Percentiles rank a stretch among this genome's conserved stretches.
Evolutionary conservation across 331 rosid species (phyloP).

Genomic region (Spiraea crenata): DNA sequence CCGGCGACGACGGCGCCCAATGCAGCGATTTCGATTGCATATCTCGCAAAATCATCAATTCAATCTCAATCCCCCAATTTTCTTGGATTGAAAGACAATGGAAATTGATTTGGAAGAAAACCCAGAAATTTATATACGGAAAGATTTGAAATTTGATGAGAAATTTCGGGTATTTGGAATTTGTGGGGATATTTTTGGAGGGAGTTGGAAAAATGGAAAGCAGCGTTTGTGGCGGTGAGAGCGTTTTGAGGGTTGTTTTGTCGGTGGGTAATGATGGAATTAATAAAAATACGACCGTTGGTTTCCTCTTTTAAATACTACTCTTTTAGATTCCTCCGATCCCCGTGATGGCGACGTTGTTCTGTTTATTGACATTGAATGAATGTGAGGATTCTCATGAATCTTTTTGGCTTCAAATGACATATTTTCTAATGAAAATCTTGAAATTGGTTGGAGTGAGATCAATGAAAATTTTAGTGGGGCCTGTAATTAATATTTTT

Average conservation of each 20-base stretch:
- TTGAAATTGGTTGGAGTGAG: too few species aligned
- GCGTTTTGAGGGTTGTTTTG: background rate
- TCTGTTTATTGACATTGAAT: too few species aligned
- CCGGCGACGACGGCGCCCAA: slow-evolving; percentile 21
- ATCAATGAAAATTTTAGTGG: too few species aligned
- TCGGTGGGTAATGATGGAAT: background rate
- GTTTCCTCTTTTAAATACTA: background rate
- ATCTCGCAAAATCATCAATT: slow-evolving; percentile 21
- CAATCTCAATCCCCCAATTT: background rate
- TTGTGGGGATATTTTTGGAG: slow-evolving; percentile 6
- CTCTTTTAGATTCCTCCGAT: background rate
- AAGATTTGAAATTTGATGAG: background rate
- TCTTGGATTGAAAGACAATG: background rate
- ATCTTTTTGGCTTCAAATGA: too few species aligned
- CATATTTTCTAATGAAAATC: too few species aligned
- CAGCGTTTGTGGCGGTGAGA: slow-evolving; percentile 5
- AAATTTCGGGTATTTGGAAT: too few species aligned
- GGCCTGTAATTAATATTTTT: too few species aligned
- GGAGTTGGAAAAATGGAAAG: background rate
- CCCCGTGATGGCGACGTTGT: too few species aligned
- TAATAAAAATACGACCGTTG: slow-evolving; percentile 18
- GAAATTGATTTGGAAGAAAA: background rate
- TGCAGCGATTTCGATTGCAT: slow-evolving; percentile 36
- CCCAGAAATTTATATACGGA: background rate
- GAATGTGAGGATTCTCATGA: too few species aligned